These are phyloP conservation scores for Hyaloscypha bicolor DNA, from an alignment of 495 filamentous ascomycete genomes.

Conservation along the genomic window DNA sequence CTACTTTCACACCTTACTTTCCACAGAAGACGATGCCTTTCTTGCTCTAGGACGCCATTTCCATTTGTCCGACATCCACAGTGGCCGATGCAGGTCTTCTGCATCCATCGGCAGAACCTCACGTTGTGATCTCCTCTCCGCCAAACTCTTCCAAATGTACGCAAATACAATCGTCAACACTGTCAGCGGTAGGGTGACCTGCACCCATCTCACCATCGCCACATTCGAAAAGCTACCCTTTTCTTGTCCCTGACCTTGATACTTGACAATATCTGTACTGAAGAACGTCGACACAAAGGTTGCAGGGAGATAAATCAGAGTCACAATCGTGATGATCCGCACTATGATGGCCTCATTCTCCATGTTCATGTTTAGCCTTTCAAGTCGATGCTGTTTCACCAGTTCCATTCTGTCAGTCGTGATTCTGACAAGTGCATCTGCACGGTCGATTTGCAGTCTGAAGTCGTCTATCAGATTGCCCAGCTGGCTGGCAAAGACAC, in stretches of 20 bases:
- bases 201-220: conserved; percentile 45
- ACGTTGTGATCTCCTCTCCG: conserved; percentile 1
- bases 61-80: background rate
- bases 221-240: conserved; percentile 38
- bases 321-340: conserved; percentile 46
- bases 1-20: too few relatives aligned
- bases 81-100: background rate
- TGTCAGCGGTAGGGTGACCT: conserved; percentile 47
- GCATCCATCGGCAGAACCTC: background rate
- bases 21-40: background rate
- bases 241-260: conserved; percentile 25
- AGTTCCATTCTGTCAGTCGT: conserved; percentile 40
- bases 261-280: conserved; percentile 49
- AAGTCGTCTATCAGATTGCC: conserved; percentile 40
- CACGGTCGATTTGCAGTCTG: conserved; percentile 41
- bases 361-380: conserved; percentile 33
- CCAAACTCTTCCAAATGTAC: background rate
- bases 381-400: conserved; percentile 31
- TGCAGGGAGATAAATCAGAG: conserved; percentile 46
- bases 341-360: conserved; percentile 44
- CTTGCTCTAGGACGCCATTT: background rate
- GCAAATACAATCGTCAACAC: conserved; percentile 9
- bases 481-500: conserved; percentile 37
- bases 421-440: conserved; percentile 38
- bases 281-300: conserved; percentile 54